Base-by-base conservation (phyloP, 169 alveolate species). In the Cryptosporidium parvum region DNA sequence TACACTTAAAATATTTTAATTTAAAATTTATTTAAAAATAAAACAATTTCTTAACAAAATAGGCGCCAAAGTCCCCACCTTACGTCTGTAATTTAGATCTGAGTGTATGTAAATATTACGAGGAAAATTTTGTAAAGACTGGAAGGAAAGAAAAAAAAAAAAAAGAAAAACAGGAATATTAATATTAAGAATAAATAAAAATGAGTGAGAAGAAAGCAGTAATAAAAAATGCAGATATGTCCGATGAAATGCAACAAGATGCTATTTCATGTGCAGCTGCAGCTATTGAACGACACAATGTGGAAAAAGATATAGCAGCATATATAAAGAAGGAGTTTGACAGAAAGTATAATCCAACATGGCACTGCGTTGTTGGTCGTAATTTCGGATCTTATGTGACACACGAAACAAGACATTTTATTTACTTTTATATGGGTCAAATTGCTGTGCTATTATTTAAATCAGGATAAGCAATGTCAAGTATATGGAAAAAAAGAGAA, bases 351-450 rank as follows among this genome's bases (percentile, higher is more conserved):
- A 92, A 93, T 70, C 97, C 97, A 59, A 98, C 99, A 16, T 98
- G 99, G 99, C 99, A 98, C 94, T 97, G 99, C 92, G 98, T 98
- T 73, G 99, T 98, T 35, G 99, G 99, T 39, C 95, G 99, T 73
- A 98, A 98, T 94, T 98, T 98, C 94, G 99, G 99, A 61, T 96
- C 99, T 39, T 98, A 97, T 94, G 99, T 98, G 37, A 98, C 99
- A 48, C 99, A 98, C 94, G 99, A 99, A 95, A 99, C 99, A 53
- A 97, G 98, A 93, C 99, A 98, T 94, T 99, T 99, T 96, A 99
- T 99, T 94, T 99, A 99, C 94, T 98, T 98, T 96, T 98, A 98
- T 95, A 96, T 98, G 85, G 99, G 99, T 29, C 98, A 97, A 94
- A 98, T 97, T 51, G 99, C 99, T 61, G 96, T 98, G 58, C 96